Base-by-base conservation (phyloP, 2,329 filamentous ascomycete genomes). In the Talaromyces funiculosus region DNA sequence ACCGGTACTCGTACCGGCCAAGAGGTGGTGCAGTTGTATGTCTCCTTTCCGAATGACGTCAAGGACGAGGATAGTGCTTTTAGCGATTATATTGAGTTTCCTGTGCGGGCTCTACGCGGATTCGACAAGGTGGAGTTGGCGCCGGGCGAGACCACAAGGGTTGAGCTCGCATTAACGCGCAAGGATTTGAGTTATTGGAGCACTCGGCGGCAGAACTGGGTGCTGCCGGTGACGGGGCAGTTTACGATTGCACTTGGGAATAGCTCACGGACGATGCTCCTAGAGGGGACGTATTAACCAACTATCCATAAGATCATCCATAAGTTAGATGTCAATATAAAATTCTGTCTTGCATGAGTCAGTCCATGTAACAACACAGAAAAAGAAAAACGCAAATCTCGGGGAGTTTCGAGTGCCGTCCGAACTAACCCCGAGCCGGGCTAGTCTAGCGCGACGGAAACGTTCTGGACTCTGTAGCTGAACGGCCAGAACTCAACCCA, bases 171-270 rank as follows among this genome's bases (percentile, higher is more conserved):
- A 0, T 66, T 91, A 60, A 89, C 82, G 6, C 81, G 89, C 60
- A 84, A 87, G 67, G 89, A 91, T 69, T 60, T 91, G 59, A 90
- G 88, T 65, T 87, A 89, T 49, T 91, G 89, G 89, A 87, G 89
- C 69, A 81, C 84, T 0, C 72, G 77, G 5, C 70, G 76, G 42
- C 87, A 90, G 75, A 90, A 90, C 65, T 92, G 89, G 89, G 80
- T 85, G 1, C 78, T 86, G 72, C 80, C 83, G 1, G 72, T 70
- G 1, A 75, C 80, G 16, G 70, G 69, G 4, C 61, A 65, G 51
- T 74, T 75, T 61, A 65, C 65, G 29, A 69, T 76, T 20, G 71
- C 69, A 66, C 72, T 72, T 40, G 74, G 74, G 3, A 65, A 67
- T n/a, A 75, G 73, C 61, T 75, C 72, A 24, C 60, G 72, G 40